Base-by-base conservation (phyloP, 2,329 filamentous ascomycete species). In the Arthrobotrys sinensis region DNA sequence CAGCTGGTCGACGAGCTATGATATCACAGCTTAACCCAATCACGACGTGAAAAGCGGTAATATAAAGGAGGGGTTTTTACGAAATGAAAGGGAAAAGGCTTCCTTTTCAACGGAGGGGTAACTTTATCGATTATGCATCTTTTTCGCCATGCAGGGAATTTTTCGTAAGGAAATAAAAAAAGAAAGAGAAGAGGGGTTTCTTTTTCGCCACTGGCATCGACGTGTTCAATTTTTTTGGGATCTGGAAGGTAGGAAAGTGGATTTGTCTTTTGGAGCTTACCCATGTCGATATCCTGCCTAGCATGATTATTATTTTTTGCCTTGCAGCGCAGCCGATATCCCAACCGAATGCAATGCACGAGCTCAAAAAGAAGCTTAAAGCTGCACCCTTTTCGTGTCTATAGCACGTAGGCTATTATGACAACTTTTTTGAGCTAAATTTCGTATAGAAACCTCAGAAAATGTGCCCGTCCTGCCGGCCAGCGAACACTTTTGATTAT, bases 111-210 rank as follows among this genome's bases (percentile, higher is more conserved):
- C 14, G n/a, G 28, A 36, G 28, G 64, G 46, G 19, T 55, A 43
- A 28, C n/a, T 43, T 77, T 77, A 76, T 65, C 66, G 65, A 70
- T 71, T 70, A 70, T 66, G 65, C 72, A 69, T 32, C 34, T 14
- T 48, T 57, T 19, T 52, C 52, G 48, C n/a, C 64, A 52, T 67
- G 32, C 48, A 38, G 52, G 32, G 52, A 45, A 16, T 5, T 28
- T 12, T 5, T 28, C 24, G 2, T 2, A 28, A 28, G 24, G 24
- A 57, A 57, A 57, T 5, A 6, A 40, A 21, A 14, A 19, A 11
- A 60, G 7, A 6, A 16, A 28, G 24, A 4, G 24, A 16, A 21
- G 57, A 63, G 21, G 38, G 57, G 38, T 34, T 43, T 43, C 16
- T 45, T 66, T 46, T 38, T 16, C 50, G 45, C 45, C 45, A 48